Evolutionary conservation across 1,139 yeast species (phyloP).

Genomic region (Petasospora fabianii): DNA sequence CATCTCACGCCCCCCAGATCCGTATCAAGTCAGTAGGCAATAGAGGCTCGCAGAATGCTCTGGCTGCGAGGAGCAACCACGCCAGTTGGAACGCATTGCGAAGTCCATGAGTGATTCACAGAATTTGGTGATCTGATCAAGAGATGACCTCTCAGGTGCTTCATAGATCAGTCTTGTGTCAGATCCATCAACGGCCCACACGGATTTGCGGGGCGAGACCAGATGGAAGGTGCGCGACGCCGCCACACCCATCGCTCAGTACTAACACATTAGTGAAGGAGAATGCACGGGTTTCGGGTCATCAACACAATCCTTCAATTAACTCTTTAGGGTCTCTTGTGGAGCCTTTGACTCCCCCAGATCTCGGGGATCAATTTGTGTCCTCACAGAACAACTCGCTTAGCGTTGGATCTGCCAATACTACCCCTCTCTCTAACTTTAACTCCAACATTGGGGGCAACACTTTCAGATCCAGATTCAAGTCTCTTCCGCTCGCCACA

Average conservation of each 20-base stretch:
- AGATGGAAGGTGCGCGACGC: too few species aligned
- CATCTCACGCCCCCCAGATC: too few species aligned
- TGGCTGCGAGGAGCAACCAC: too few species aligned
- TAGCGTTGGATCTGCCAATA: conserved; percentile 18
- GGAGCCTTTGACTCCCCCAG: conserved; percentile 29
- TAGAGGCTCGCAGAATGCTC: too few species aligned
- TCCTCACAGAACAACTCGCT: conserved; percentile 3
- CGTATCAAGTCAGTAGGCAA: too few species aligned
- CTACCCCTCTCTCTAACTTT: conserved; percentile 17
- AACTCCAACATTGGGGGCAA: conserved; percentile 26
- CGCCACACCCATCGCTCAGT: neutral
- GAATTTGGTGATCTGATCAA: too few species aligned
- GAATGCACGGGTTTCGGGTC: conserved; percentile 18
- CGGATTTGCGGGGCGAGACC: too few species aligned
- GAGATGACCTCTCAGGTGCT: too few species aligned
- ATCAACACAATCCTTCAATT: conserved; percentile 25
- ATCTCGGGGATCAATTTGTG: conserved; percentile 12
- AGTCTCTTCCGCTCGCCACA: conserved; percentile 24
- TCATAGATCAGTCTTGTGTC: too few species aligned
- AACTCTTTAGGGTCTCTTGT: conserved; percentile 25
- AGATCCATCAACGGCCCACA: too few species aligned
- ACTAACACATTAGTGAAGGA: conserved; percentile 14
- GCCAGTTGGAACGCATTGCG: too few species aligned
- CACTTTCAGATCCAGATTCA: conserved; percentile 27
- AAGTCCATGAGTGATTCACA: too few species aligned